Evolutionary conservation across 176 grass and related monocot species (phyloP).

Genomic region (Neostapfia colusana): DNA sequence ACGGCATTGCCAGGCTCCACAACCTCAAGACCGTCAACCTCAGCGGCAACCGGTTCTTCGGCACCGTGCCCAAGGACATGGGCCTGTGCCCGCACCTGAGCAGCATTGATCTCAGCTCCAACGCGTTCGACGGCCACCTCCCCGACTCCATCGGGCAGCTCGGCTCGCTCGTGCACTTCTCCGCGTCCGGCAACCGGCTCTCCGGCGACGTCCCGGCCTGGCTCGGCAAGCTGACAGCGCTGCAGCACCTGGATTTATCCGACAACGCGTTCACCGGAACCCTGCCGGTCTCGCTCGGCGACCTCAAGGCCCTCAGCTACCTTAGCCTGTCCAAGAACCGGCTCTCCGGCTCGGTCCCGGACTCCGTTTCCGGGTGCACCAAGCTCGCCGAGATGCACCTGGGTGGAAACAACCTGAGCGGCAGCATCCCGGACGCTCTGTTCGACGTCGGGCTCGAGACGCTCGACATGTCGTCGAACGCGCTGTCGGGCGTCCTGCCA

Average conservation of each 20-base stretch:
- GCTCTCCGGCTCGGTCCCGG: constrained; percentile 57
- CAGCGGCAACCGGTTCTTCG: constrained; percentile 65
- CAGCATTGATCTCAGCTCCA: constrained; percentile 62
- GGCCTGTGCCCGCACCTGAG: constrained; percentile 70
- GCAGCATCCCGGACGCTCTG: constrained; percentile 63
- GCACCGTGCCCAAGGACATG: constrained; percentile 48
- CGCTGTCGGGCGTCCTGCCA: constrained; percentile 61
- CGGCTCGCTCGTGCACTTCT: constrained; percentile 58
- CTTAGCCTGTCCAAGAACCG: constrained; percentile 69
- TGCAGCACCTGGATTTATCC: constrained; percentile 71
- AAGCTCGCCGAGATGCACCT: constrained; percentile 67
- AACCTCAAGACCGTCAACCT: constrained; percentile 71
- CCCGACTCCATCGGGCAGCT: constrained; percentile 59
- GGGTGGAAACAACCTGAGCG: constrained; percentile 54
- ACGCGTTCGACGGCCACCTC: constrained; percentile 61
- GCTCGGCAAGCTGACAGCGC: constrained; percentile 57
- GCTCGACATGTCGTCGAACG: constrained; percentile 82
- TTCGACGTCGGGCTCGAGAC: constrained; percentile 73
- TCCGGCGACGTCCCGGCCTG: constrained; percentile 60
- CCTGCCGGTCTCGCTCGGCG: constrained; percentile 60
- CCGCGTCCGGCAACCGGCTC: constrained; percentile 55
- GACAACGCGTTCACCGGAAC: constrained; percentile 62
- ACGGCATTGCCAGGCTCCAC: constrained; percentile 55
- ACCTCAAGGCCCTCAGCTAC: constrained; percentile 79
- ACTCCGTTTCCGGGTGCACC: constrained; percentile 54